phyloP scores from a whole-genome alignment of 2,329 filamentous ascomycete genomes.

The Didymosphaeria variabile region DNA sequence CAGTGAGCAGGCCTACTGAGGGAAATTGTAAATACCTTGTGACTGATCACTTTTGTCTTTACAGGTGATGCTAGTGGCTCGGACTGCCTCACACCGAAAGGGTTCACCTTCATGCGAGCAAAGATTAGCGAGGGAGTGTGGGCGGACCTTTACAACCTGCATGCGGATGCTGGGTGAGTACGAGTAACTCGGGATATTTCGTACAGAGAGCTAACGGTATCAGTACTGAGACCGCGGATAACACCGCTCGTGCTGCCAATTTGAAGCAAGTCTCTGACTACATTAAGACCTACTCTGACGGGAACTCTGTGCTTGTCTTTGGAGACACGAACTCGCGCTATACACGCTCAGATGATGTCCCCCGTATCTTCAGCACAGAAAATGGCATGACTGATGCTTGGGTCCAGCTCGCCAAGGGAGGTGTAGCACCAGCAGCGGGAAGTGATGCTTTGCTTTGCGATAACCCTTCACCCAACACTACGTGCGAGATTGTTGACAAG shows the following conservation, averaged over 20 bases:
- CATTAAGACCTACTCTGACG: slow-evolving; percentile 64
- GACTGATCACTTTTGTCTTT: not conserved
- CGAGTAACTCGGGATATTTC: not conserved
- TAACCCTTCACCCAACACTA: slow-evolving; percentile 63
- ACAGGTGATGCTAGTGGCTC: slow-evolving; percentile 48
- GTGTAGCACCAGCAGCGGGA: not conserved
- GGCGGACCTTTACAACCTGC: slow-evolving; percentile 72
- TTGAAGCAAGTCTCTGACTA: slow-evolving; percentile 67
- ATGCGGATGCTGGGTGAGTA: slow-evolving; percentile 68
- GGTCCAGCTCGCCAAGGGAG: slow-evolving; percentile 60
- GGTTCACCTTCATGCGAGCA: slow-evolving; percentile 73
- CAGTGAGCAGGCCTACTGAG: slow-evolving; percentile 47
- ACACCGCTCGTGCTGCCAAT: slow-evolving; percentile 66
- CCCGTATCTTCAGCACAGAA: slow-evolving; percentile 60
- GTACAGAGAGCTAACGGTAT: not conserved
- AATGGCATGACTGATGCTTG: slow-evolving; percentile 67
- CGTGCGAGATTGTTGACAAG: slow-evolving; percentile 74
- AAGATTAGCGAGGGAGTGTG: slow-evolving; percentile 63
- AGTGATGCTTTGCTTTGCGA: slow-evolving; percentile 54
- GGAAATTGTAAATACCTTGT: not conserved
- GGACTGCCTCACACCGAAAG: slow-evolving; percentile 75
- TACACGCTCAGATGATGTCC: slow-evolving; percentile 64
- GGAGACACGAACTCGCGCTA: slow-evolving; percentile 74
- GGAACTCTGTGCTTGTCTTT: slow-evolving; percentile 70
- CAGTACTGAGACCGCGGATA: slow-evolving; percentile 60